Conservation (phyloP, 352 stramenopile species). For the Phytophthora ramorum region DNA sequence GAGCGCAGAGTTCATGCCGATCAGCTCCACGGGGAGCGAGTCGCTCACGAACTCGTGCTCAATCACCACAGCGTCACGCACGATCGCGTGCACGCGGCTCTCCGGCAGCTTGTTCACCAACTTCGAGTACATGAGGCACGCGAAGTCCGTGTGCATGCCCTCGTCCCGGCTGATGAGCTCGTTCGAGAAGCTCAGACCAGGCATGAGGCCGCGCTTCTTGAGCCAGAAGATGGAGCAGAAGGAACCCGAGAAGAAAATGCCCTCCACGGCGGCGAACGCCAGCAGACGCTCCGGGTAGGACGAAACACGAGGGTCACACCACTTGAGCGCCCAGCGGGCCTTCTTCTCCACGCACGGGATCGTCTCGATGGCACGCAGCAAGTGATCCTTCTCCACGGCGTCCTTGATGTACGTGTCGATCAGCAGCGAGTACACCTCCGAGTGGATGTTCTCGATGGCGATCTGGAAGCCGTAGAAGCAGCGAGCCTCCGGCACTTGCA, state of each 20-base stretch:
- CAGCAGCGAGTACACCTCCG: slow-evolving; percentile 99
- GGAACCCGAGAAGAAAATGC: slow-evolving; percentile 99
- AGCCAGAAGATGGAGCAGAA: slow-evolving; percentile 99
- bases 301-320: slow-evolving; percentile 93
- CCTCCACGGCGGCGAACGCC: slow-evolving; percentile 98
- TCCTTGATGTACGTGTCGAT: slow-evolving; percentile 99
- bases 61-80: slow-evolving; percentile 96
- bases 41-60: slow-evolving; percentile 98
- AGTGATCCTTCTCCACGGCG: slow-evolving; percentile 90
- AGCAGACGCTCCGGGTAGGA: slow-evolving; percentile 97
- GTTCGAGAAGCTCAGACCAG: slow-evolving; percentile 98
- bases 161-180: slow-evolving; percentile 99
- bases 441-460: slow-evolving; percentile 99
- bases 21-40: slow-evolving; percentile 98
- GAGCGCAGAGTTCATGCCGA: slow-evolving; percentile 98
- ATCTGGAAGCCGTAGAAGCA: slow-evolving; percentile 99
- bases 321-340: slow-evolving; percentile 96
- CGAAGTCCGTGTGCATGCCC: slow-evolving; percentile 99
- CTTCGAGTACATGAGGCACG: slow-evolving; percentile 98
- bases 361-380: slow-evolving; percentile 98
- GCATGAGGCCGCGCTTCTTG: slow-evolving; percentile 99
- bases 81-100: slow-evolving; percentile 94
- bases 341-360: slow-evolving; percentile 98
- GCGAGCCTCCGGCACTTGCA: slow-evolving; percentile 96
- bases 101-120: slow-evolving; percentile 97